Conservation (phyloP, 2,329 filamentous ascomycete genomes). For the Monosporascus sp. region DNA sequence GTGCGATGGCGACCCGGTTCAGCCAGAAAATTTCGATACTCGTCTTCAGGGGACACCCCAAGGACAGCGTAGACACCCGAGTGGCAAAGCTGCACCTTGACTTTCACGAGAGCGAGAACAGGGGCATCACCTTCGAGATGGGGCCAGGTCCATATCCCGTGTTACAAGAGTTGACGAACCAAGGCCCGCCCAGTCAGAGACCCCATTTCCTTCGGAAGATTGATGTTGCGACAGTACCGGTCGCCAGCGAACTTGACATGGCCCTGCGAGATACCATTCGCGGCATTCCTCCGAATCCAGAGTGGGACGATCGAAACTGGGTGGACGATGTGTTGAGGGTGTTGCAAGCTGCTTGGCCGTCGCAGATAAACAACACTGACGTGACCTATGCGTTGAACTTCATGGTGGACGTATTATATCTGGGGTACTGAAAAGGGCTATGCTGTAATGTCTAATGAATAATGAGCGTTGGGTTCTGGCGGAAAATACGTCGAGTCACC, state of each 20-base stretch:
- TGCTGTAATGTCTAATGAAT: background rate
- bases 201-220: slow-evolving; percentile 1
- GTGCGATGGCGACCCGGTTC: background rate
- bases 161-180: background rate
- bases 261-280: slow-evolving; percentile 4
- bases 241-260: slow-evolving; percentile 1
- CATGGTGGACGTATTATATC: slow-evolving; percentile 3
- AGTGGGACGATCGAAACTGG: slow-evolving; percentile 7
- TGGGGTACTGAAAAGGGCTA: background rate
- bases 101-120: background rate
- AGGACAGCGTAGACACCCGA: background rate
- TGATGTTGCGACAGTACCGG: slow-evolving; percentile 6
- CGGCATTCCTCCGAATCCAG: slow-evolving; percentile 2
- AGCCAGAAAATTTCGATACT: background rate
- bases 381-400: background rate
- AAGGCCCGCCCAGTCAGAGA: background rate
- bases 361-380: background rate
- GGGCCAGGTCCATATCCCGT: background rate
- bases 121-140: background rate
- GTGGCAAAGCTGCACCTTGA: background rate
- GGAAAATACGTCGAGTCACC: background rate
- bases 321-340: slow-evolving; percentile 6
- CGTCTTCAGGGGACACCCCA: background rate
- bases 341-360: slow-evolving; percentile 3
- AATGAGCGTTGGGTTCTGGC: too few relatives aligned